Percentiles rank a stretch among this genome's conserved stretches.
Evolutionary conservation across 2,329 filamentous ascomycete genomes (phyloP).

Genomic region (Acephala macrosclerotiorum): DNA sequence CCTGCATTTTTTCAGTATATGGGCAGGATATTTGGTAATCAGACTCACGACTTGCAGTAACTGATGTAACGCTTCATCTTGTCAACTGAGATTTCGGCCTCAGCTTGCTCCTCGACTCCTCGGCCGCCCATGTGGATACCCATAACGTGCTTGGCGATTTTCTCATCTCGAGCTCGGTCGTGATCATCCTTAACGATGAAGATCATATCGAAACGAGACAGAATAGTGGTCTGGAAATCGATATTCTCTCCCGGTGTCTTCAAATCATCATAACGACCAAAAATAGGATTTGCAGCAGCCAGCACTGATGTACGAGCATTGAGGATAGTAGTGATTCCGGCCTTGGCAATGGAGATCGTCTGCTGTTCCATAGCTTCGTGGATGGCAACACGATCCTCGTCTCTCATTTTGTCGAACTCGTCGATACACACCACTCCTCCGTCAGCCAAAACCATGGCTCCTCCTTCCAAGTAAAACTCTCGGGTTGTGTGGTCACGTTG

Average conservation of each 20-base stretch:
- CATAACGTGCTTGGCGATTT: slow-evolving; percentile 97
- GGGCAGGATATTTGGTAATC: background rate
- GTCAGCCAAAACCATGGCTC: slow-evolving; percentile 97
- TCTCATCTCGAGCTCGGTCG: slow-evolving; percentile 86
- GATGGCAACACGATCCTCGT: slow-evolving; percentile 96
- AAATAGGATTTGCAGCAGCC: slow-evolving; percentile 96
- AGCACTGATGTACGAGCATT: slow-evolving; percentile 95
- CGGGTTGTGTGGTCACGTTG: slow-evolving; percentile 90
- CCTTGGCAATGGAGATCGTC: slow-evolving; percentile 98
- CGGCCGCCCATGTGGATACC: slow-evolving; percentile 93
- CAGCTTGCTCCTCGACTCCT: slow-evolving; percentile 80
- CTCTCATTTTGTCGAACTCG: slow-evolving; percentile 99
- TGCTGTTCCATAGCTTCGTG: slow-evolving; percentile 99
- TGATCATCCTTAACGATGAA: slow-evolving; percentile 98
- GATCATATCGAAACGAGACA: slow-evolving; percentile 99
- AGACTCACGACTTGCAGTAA: slow-evolving; percentile 88
- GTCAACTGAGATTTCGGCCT: slow-evolving; percentile 90
- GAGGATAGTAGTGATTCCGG: slow-evolving; percentile 96
- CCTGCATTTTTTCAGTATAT: slow-evolving; percentile 52
- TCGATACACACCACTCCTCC: slow-evolving; percentile 98
- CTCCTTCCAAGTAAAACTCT: slow-evolving; percentile 97
- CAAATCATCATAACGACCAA: slow-evolving; percentile 97
- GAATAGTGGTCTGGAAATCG: slow-evolving; percentile 97
- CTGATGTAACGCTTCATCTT: slow-evolving; percentile 98
- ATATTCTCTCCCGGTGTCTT: slow-evolving; percentile 98